Evolutionary conservation across 2,329 filamentous ascomycete genomes (phyloP).

Genomic region (Rhinocladiella mackenziei): DNA sequence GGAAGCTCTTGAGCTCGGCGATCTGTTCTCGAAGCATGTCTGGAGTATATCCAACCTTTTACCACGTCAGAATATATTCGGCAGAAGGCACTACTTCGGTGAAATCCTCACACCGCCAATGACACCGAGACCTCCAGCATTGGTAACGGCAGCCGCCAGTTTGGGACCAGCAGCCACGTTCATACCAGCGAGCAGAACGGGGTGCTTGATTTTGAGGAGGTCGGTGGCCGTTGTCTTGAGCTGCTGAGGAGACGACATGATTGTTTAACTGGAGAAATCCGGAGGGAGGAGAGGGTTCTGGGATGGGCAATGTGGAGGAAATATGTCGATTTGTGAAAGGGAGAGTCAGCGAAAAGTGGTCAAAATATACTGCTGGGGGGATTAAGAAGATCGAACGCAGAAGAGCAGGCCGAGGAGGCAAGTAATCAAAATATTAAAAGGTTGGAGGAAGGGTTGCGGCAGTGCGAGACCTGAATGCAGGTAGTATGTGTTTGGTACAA

Average conservation of each 20-base stretch:
- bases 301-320: neutral
- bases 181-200: slow-evolving; percentile 94
- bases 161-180: slow-evolving; percentile 96
- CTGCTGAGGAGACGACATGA: slow-evolving; percentile 57
- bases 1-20: slow-evolving; percentile 81
- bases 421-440: slow-evolving; percentile 11
- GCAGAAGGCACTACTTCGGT: neutral
- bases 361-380: too few species aligned
- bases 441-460: neutral
- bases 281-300: neutral
- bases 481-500: neutral
- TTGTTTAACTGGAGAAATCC: neutral
- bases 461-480: too few species aligned
- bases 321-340: too few species aligned
- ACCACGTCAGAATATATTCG: slow-evolving; percentile 4
- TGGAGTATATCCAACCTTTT: slow-evolving; percentile 71
- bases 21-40: slow-evolving; percentile 97
- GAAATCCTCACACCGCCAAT: slow-evolving; percentile 74
- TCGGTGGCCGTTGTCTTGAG: slow-evolving; percentile 90
- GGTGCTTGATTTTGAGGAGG: slow-evolving; percentile 97
- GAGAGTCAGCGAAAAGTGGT: too few species aligned
- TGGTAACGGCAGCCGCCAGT: slow-evolving; percentile 93
- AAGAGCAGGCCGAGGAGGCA: too few species aligned
- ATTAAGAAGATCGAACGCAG: too few species aligned
- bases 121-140: slow-evolving; percentile 93